Base-by-base conservation (phyloP, 2,329 filamentous ascomycete genomes). In the Xylaria sp. region DNA sequence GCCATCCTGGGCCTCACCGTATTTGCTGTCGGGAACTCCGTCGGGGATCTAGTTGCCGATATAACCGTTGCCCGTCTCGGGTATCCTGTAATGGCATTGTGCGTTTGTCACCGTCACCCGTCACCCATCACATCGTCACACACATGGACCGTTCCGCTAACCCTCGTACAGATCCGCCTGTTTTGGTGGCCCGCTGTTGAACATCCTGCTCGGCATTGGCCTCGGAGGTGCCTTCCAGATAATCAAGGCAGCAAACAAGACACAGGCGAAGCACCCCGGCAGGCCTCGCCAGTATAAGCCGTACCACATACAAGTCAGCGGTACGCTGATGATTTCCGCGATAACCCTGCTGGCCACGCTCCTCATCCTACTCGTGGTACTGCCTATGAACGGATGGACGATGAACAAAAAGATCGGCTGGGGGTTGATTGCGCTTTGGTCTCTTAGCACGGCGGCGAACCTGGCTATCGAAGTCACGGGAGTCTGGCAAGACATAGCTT, bases 181-280 rank as follows among this genome's bases (percentile, higher is more conserved):
- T 70, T 97, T 99, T 70, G 94, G 94, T n/a, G 95, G 94, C 0
- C 94, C 94, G 0, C 93, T 99, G 91, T 83, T 99, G 39, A 99
- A 99, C 66, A 99, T 99, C 59, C 77, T 99, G 0, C 83, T 99
- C 3, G 94, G 94, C 0, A 92, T 99, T 48, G 94, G 94, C n/a
- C 78, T 97, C 3, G 90, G 89, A 21, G 94, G 94, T 16, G 82
- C 91, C 38, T 95, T 92, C 69, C 94, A 97, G 82, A 92, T 90
- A 52, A 79, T 95, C 16, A 81, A 82, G 50, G 81, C 84, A 26
- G 89, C 88, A 17, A 83, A 88, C 63, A 79, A 84, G 58, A 78
- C 79, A 48, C 85, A 90, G 56, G 73, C 77, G 22, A 87, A 87
- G 62, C 86, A 93, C 65, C 90, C 90, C 0, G 77, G 84, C 17